A percentile compares a stretch with the other conserved stretches of the same genome.
phyloP scores from a whole-genome alignment of 2,329 filamentous ascomycete genomes.

The Botrytis pseudocinerea region DNA sequence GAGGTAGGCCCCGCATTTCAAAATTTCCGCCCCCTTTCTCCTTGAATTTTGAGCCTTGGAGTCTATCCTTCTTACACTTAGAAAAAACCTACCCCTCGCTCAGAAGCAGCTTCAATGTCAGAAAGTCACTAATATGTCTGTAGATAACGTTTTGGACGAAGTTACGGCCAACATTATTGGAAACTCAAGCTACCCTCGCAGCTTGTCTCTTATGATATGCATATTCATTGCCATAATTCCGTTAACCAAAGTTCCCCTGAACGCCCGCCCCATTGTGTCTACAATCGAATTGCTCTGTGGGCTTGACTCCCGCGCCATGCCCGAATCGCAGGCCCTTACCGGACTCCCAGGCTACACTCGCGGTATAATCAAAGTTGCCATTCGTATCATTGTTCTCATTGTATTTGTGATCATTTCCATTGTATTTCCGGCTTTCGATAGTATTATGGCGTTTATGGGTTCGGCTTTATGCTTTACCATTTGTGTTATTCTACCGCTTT shows the following conservation, averaged over 20 bases:
- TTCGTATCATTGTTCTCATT: slow-evolving; percentile 68
- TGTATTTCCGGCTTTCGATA: slow-evolving; percentile 66
- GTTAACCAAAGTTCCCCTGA: slow-evolving; percentile 90
- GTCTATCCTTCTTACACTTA: not conserved
- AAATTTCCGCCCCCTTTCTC: not conserved
- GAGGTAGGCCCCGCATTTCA: slow-evolving; percentile 41
- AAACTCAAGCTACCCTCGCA: slow-evolving; percentile 70
- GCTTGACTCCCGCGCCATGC: slow-evolving; percentile 49
- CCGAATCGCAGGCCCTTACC: slow-evolving; percentile 49
- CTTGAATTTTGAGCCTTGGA: not conserved
- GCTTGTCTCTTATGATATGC: slow-evolving; percentile 76
- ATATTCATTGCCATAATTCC: slow-evolving; percentile 90
- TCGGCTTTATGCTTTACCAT: slow-evolving; percentile 90
- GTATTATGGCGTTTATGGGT: slow-evolving; percentile 76
- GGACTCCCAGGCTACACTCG: slow-evolving; percentile 59
- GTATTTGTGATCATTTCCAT: slow-evolving; percentile 75
- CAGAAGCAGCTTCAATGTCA: not conserved
- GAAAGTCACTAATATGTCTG: not conserved
- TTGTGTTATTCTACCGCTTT: slow-evolving; percentile 84
- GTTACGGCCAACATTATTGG: slow-evolving; percentile 87
- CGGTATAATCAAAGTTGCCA: slow-evolving; percentile 56
- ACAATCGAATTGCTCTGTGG: slow-evolving; percentile 81
- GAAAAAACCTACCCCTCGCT: no score
- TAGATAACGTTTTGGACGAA: slow-evolving; percentile 68
- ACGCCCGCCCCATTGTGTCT: slow-evolving; percentile 81